Evolutionary conservation across 768 basidiomycete genomes (phyloP), one percentile per base, ranked within the genome.

Genomic region (Dacryopinax spathularia): DNA sequence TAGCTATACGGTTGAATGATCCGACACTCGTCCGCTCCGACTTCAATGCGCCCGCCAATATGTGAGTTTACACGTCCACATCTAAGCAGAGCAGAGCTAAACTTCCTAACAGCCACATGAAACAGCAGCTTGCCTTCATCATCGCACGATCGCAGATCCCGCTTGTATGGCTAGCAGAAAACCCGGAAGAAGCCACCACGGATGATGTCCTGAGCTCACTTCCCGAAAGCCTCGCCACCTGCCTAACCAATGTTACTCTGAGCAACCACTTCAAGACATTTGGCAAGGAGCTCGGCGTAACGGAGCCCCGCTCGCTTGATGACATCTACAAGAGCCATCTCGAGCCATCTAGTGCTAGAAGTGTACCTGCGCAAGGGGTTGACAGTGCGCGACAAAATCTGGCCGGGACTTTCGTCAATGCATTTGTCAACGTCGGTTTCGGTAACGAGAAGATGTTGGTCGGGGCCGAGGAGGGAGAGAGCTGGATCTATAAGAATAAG

Each of bases 401-500:
- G 64, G 95, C 96, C 0, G 90, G 92, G 2, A 96, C 95, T 1
- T 98, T 98, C 67, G 96, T 99, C 66, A 98, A 99, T 70, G 96
- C 93, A 1, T 99, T 98, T 65, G 95, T 97, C 61, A 99, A 99
- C 70, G 95, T 93, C 43, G 96, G 95, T 0, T 99, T 94, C 71
- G 93, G 92, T 25, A 99, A 99, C 72, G 96, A 99, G 74, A 97
- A 96, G 73, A 82, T 99, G 62, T 95, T 99, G 91, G 92, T 94
- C 4, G 88, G 87, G 71, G 95, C 93, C 1, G 89, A 92, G 65
- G 94, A 96, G 70, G 95, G 96, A 15, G 90, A 84, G 74, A 94
- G 91, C 69, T 99, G 93, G 93, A 91, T 99, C 64, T 99, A 98
- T 80, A 98, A 98, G 82, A 98, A 98, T 79, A 98, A 98, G 77